These are phyloP conservation scores for Leishmania mexicana DNA, from an alignment of 208 protist species.

Conservation along the genomic window DNA sequence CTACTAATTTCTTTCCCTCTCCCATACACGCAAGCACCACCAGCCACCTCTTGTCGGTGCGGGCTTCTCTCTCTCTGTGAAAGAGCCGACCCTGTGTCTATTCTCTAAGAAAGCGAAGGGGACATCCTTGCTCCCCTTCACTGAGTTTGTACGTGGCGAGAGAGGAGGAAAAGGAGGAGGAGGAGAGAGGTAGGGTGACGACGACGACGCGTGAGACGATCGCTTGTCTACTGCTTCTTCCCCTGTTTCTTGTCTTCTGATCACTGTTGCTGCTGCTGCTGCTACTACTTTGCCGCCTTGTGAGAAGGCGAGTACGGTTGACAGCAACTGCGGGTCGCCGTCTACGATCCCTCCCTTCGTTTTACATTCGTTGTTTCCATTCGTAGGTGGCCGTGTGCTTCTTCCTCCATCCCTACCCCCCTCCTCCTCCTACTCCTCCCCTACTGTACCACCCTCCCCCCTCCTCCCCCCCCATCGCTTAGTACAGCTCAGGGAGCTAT, in stretches of 20 bases:
- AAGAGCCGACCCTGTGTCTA: background rate
- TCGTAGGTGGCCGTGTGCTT: background rate
- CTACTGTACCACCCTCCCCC: background rate
- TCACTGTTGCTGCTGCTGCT: background rate
- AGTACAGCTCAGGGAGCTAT: background rate
- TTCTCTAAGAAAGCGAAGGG: background rate
- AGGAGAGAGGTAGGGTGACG: too few species aligned
- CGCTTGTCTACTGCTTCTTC: background rate
- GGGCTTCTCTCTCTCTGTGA: background rate
- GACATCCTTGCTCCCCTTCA: background rate
- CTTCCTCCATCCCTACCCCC: background rate
- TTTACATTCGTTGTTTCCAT: background rate
- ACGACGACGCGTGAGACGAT: background rate
- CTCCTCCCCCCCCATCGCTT: background rate
- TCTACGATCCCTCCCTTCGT: background rate
- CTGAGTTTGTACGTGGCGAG: background rate
- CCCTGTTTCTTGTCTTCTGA: background rate
- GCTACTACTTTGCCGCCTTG: background rate
- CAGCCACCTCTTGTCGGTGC: background rate
- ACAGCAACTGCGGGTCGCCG: background rate
- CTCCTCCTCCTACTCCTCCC: background rate
- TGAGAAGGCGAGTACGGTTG: background rate
- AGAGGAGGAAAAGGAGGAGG: background rate
- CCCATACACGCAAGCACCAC: background rate
- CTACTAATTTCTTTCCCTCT: background rate